Base-by-base conservation (phyloP, 2,329 filamentous ascomycete genomes). In the Macrophomina tecta region DNA sequence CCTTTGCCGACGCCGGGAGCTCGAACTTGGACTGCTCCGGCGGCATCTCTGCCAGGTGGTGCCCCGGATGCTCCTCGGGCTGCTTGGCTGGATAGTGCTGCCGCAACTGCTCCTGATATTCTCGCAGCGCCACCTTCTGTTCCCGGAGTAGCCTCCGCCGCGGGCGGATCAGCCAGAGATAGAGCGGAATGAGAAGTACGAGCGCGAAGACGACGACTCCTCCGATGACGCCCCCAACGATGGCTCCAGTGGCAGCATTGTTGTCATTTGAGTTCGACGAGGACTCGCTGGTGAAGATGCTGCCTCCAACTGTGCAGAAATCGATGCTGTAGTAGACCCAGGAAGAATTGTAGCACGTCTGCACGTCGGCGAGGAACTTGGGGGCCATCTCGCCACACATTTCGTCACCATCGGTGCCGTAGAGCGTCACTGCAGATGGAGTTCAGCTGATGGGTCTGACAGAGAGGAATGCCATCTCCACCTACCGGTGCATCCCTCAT, bases 321-420 rank as follows among this genome's bases (percentile, higher is more conserved):
- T 75, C 73, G 28, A 76, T 72, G 40, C 73, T 74, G 63, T 73
- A 76, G 42, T 74, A 75, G 7, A 68, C 64, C 73, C 73, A 76
- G 5, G 72, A 70, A 2, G 72, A 67, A 51, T 73, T 73, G 63
- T 75, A 76, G 66, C 74, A 76, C 9, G 64, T 69, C 4, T 69
- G 71, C 11, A 73, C 56, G 8, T 71, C 68, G 7, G 70, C 73
- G 2, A 73, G 67, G 11, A 71, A 69, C 16, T 71, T 69, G 12
- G 11, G 6, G 1, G 40, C 65, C 34, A 5, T 60, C 34, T 28
- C 49, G 51, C 11, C 18, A 28, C 40, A 61, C 5, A 69, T 66
- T 6, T 68, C 61, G 4, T 68, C 64, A 16, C 58, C 51, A 32
- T 74, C 70, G 16, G 58, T 68, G 4, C 71, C 72, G 58, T 76